Base-by-base conservation (phyloP, 2,329 filamentous ascomycete species). In the Colletotrichum lindemuthianum region DNA sequence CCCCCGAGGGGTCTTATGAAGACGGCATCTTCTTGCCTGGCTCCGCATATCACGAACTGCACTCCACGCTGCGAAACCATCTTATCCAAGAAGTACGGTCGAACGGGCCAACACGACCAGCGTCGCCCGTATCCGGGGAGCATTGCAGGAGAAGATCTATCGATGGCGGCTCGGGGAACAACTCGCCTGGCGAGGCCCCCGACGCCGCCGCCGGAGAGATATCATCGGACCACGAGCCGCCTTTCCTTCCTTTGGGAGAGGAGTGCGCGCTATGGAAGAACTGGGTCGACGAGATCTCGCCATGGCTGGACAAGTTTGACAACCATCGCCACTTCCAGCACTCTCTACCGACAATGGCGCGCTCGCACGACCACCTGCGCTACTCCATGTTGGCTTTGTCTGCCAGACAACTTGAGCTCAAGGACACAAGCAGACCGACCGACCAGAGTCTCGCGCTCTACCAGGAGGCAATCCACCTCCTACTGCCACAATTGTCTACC, bases 241-340 rank as follows among this genome's bases (percentile, higher is more conserved):
- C 66, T 8, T 47, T 34, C 10, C 37, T 67, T 7, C 59, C 74
- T 0, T 67, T 71, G 5, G 69, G 74, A 1, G 72, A 77, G 45
- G 76, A 78, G 50, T 75, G 72, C 39, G 57, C 60, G 1, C 66
- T 80, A 2, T 80, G 78, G 78, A 77, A 74, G 55, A 79, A 79
- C 54, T 80, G 78, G 72, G 74, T 80, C 53, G 73, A 77, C 32
- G 77, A 80, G 37, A 73, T 80, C 44, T 76, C 78, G 2, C 77
- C 77, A 0, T 80, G 78, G 82, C 78, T 88, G 11, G 86, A 88
- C 70, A 87, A 86, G 76, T 87, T 86, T 65, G 85, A 88, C 69
- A 80, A 78, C 36, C 75, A 81, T 16, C 79, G 82, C 13, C 79
- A 79, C 8, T 88, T 88, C 69, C 82, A 82, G 5, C 78, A 84